Evolutionary conservation across 495 filamentous ascomycete genomes (phyloP).

Genomic region (Entonaema liquescens): DNA sequence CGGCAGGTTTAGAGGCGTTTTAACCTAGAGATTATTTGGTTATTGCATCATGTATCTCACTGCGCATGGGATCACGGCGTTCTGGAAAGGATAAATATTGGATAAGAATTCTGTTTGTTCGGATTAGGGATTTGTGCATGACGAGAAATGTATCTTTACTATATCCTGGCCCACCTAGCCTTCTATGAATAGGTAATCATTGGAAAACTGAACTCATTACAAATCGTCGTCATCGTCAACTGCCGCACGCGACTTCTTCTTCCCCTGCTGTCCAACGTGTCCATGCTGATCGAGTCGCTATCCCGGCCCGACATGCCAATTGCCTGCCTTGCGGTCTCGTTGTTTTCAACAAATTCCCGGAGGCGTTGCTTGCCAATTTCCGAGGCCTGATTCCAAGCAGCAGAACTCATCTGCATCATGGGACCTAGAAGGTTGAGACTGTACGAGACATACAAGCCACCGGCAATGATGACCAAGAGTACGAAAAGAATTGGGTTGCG

Average conservation of each 20-base stretch:
- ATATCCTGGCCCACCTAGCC: slow-evolving; percentile 39
- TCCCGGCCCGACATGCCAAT: slow-evolving; percentile 71
- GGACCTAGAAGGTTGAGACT: slow-evolving; percentile 94
- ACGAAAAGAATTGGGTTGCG: slow-evolving; percentile 94
- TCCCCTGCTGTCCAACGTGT: slow-evolving; percentile 69
- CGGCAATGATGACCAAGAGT: slow-evolving; percentile 77
- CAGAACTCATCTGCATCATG: slow-evolving; percentile 92
- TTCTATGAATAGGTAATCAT: slow-evolving; percentile 34
- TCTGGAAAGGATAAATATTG: slow-evolving; percentile 2
- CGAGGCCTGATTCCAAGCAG: slow-evolving; percentile 83
- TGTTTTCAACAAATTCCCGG: slow-evolving; percentile 83
- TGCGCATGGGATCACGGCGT: slow-evolving; percentile 34
- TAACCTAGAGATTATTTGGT: slow-evolving; percentile 46
- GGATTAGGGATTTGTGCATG: slow-evolving; percentile 20
- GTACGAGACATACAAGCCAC: slow-evolving; percentile 86
- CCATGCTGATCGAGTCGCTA: slow-evolving; percentile 62
- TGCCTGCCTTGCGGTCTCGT: slow-evolving; percentile 80
- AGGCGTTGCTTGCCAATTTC: slow-evolving; percentile 90
- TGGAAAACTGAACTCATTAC: slow-evolving; percentile 34
- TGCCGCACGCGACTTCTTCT: slow-evolving; percentile 53
- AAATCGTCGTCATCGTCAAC: slow-evolving; percentile 62
- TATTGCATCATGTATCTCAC: slow-evolving; percentile 18
- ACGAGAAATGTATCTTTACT: slow-evolving; percentile 35
- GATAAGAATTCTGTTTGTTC: slow-evolving; percentile 17
- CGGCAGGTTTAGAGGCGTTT: slow-evolving; percentile 66